A percentile compares a stretch with the other conserved stretches of the same genome.
Evolutionary conservation across 164 flowering plant genomes (phyloP).

Genomic region (Annona squamosa): DNA sequence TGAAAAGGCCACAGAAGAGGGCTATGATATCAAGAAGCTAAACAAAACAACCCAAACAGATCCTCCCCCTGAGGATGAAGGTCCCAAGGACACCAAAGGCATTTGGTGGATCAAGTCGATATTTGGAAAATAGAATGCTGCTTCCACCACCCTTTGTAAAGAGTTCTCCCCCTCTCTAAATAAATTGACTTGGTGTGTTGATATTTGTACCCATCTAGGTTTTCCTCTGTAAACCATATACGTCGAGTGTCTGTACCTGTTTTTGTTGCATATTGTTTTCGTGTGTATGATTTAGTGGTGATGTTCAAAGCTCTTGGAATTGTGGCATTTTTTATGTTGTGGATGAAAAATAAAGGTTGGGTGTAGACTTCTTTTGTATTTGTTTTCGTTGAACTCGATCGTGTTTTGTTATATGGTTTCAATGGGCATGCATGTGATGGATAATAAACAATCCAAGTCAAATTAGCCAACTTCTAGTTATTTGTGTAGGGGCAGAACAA

Average conservation of each 20-base stretch:
- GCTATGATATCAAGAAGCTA: slow-evolving; percentile 81
- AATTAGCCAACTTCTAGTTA: too few relatives aligned
- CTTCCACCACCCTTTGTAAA: not conserved
- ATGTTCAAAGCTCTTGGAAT: not conserved
- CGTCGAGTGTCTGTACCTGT: not conserved
- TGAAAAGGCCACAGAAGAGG: slow-evolving; percentile 62
- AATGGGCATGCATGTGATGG: not conserved
- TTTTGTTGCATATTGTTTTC: not conserved
- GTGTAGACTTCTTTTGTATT: not conserved
- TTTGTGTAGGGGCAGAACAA: too few relatives aligned
- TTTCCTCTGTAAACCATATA: too few relatives aligned
- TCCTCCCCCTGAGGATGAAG: slow-evolving; percentile 63
- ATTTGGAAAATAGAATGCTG: slow-evolving; percentile 42
- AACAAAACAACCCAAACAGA: slow-evolving; percentile 73
- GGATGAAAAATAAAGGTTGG: not conserved
- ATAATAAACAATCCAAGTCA: too few relatives aligned
- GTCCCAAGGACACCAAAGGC: slow-evolving; percentile 68
- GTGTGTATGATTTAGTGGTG: not conserved
- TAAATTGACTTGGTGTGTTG: not conserved
- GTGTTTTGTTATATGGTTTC: not conserved
- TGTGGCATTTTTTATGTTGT: not conserved
- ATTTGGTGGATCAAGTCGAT: slow-evolving; percentile 89
- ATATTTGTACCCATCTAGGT: too few relatives aligned
- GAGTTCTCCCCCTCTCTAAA: not conserved
- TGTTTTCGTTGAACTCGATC: not conserved